Evolutionary conservation across 306 rosid genomes (phyloP), one percentile per base, ranked within the genome.

Genomic region (Begonia masoniana): DNA sequence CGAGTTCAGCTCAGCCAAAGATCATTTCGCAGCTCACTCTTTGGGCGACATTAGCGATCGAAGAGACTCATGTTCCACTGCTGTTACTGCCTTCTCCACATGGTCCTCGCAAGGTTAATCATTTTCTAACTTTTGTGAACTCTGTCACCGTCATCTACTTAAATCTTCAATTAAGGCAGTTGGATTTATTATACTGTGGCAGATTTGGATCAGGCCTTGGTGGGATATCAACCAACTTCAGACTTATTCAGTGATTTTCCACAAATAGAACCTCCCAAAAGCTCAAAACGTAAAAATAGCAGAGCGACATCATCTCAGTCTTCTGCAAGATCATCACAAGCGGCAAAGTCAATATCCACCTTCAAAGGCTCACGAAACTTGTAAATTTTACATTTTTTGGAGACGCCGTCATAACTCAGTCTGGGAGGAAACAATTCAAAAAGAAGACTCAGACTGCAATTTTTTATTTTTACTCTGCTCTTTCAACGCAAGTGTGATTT

Each of bases 61-160:
- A 19, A 71, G 80, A 68, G 93, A 72, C 56, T 59, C 86, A 7
- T 76, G 62, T 64, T 66, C 85, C 52, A 45, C 71, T 60, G 78
- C 88, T 60, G 54, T 70, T 50, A 69, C 67, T 13, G 78, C 88
- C 59, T 57, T 63, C 24, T 64, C 66, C 16, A 69, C 80, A 31
- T 75, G 96, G 86, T 78, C 94, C 66, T 73, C 92, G 12, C 79
- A 71, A 68, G 96, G 96, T 87, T 31, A 7, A 31, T 31, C 39
- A 6, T 31, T 31, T 31, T 31, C 8, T 31, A 31, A 6, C 39
- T 31, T 31, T 5, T 5, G 8, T 7, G 9, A 31, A 5, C 39
- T 31, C 39, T 31, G 39, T 5, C 9, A 5, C 39, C 39, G 39
- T 6, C 39, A 6, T 5, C 39, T 6, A 31, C 39, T 31, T 31